Conservation (phyloP, 176 grass and related monocot genomes). For the Juncus inflexus region DNA sequence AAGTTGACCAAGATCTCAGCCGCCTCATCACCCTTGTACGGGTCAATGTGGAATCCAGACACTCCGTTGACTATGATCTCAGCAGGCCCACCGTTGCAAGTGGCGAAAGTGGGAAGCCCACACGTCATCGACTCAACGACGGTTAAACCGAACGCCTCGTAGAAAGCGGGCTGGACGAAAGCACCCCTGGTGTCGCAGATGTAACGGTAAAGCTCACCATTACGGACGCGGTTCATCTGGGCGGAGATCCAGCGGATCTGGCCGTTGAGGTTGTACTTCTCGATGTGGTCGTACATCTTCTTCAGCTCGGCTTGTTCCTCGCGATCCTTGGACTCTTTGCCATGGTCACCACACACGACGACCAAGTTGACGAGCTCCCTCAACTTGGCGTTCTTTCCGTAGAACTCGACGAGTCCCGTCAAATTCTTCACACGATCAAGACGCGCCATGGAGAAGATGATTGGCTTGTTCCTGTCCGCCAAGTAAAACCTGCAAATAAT, state of each 20-base stretch:
- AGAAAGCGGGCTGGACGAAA: conserved; percentile 96
- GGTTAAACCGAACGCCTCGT: conserved; percentile 85
- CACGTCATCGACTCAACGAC: conserved; percentile 96
- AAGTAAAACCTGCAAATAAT: conserved; percentile 53
- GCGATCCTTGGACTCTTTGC: conserved; percentile 90
- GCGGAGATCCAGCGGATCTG: conserved; percentile 96
- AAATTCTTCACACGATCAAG: conserved; percentile 94
- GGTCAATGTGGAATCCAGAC: conserved; percentile 91
- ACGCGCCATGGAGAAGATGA: conserved; percentile 97
- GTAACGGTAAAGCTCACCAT: conserved; percentile 81
- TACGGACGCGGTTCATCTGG: conserved; percentile 91
- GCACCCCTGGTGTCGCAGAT: conserved; percentile 85
- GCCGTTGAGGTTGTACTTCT: conserved; percentile 90
- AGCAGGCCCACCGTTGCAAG: conserved; percentile 79
- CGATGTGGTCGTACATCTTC: conserved; percentile 85
- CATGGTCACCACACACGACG: conserved; percentile 90
- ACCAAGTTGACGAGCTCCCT: conserved; percentile 92
- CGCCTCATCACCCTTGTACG: conserved; percentile 84
- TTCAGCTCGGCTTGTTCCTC: conserved; percentile 90
- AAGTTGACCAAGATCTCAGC: conserved; percentile 72
- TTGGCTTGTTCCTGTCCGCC: conserved; percentile 79
- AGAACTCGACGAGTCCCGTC: conserved; percentile 94
- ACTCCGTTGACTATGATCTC: conserved; percentile 92
- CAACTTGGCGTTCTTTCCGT: conserved; percentile 66
- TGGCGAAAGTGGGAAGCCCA: conserved; percentile 80